Evolutionary conservation across 2,329 filamentous ascomycete genomes (phyloP), one percentile per base, ranked within the genome.

Genomic region (Apiospora malaysiana): DNA sequence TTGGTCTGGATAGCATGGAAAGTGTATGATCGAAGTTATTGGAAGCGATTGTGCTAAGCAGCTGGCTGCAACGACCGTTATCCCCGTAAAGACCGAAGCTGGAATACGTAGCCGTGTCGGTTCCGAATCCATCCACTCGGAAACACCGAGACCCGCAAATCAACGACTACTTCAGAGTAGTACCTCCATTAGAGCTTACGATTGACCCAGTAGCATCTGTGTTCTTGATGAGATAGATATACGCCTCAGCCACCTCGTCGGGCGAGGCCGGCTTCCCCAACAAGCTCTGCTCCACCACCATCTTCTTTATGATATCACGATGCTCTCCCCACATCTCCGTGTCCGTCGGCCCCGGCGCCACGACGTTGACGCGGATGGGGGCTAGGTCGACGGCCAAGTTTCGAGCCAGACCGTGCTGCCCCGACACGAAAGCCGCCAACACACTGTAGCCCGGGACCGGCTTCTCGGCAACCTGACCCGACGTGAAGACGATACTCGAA

Each of bases 291-390:
- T 69, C 74, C 68, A 67, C 76, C 25, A 78, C 70, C 10, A 46
- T 69, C 45, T 73, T 67, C 32, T 74, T 73, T 56, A 73, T 56
- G 43, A 78, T 74, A 21, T 75, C 78, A 6, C 71, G 46, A 69
- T 78, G 73, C 2, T 72, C 69, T 8, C 78, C 77, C 78, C 79
- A 85, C 42, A 86, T 69, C 56, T 84, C 83, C 7, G 88, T 90
- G 49, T 84, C 78, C 0, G 88, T 82, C 0, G 83, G 81, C 0
- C 90, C 91, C 0, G 90, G 89, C 69, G 80, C 82, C 1, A 93
- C 87, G 0, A 86, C 76, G 76, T 93, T 93, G 37, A 92, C 90
- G 1, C 91, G 81, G 10, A 92, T 79, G 0, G 91, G 91, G 73
- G 85, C 85, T 70, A 93, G 76, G 75, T 93, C 90, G 43, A 92